phyloP scores from a whole-genome alignment of 257 asterid genomes.

The Dorcoceras hygrometricum region DNA sequence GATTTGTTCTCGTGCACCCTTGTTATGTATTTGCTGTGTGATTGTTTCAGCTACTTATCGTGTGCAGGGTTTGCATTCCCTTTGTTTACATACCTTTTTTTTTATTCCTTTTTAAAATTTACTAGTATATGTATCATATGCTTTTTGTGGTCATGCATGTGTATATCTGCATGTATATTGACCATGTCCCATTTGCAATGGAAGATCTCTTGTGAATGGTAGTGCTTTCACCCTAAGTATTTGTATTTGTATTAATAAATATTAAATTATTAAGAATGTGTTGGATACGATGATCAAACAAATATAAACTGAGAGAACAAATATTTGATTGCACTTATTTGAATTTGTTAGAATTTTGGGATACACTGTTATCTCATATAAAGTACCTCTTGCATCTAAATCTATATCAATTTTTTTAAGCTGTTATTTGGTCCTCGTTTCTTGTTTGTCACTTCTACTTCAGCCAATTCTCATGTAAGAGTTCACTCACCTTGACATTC shows the following conservation, averaged over 20 bases:
- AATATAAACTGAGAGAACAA: background rate
- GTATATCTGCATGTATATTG: background rate
- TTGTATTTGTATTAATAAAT: too few relatives aligned
- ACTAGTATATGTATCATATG: background rate
- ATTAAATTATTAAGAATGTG: background rate
- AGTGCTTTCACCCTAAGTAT: background rate
- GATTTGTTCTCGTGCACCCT: background rate
- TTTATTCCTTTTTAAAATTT: too few relatives aligned
- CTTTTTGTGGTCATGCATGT: background rate
- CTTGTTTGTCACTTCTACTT: background rate
- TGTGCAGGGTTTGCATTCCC: background rate
- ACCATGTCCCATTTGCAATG: background rate
- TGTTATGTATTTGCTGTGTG: background rate
- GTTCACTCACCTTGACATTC: too few relatives aligned
- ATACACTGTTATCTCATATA: background rate
- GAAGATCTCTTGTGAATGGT: background rate
- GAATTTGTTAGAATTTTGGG: background rate
- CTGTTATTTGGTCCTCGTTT: background rate
- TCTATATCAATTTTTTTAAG: too few relatives aligned
- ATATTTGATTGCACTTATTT: background rate
- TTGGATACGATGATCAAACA: too few relatives aligned
- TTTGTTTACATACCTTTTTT: background rate
- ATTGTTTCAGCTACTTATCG: background rate
- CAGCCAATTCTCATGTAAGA: background rate
- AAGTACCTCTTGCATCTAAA: too few relatives aligned